Base-by-base conservation (phyloP, 2,329 filamentous ascomycete genomes). In the Botrytis sinoallii region DNA sequence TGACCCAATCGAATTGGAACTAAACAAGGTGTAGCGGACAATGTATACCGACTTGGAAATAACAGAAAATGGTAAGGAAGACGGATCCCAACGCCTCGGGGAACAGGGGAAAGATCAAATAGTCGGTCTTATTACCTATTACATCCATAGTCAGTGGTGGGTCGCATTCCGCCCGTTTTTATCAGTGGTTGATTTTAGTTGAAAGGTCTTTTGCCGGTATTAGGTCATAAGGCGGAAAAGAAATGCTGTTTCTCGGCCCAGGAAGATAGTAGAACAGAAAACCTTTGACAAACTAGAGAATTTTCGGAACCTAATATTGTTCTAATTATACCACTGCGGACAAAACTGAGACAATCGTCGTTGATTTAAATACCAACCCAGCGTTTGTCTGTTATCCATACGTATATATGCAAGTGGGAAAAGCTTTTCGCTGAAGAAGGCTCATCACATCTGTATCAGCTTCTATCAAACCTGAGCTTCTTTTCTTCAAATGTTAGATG, bases 1-100 rank as follows among this genome's bases (percentile, higher is more conserved):
- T 44, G 25, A 59, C 66, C 46, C 57, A 61, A 59, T 67, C 64
- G 32, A 72, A 72, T 64, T 18, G n/a, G 60, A 57, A 60, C n/a
- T 40, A 60, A 64, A 18, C 48, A 59, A 67, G 55, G 61, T 42
- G 44, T 61, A 25, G 61, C 55, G 55, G 40, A 38, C 32, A 61
- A 25, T 38, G 14, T n/a, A n/a, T 61, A 22, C 48, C 25, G 67
- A 32, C 40, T 35, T 70, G 67, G 40, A 59, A 69, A 42, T 32
- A 52, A 63, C 12, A 52, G 68, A 46, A 29, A 63, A 71, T 40
- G 55, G 60, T 18, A 44, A n/a, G 22, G 29, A 29, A 22, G 48
- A 72, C 52, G 35, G 46, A 40, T 40, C 42, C 52, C 71, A 72
- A 68, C 38, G 25, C 20, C 38, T 42, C 55, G 63, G 52, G 57